Percentiles rank a stretch among this genome's conserved stretches.
Evolutionary conservation across 768 basidiomycete genomes (phyloP).

Genomic region (Trametes coccinea): DNA sequence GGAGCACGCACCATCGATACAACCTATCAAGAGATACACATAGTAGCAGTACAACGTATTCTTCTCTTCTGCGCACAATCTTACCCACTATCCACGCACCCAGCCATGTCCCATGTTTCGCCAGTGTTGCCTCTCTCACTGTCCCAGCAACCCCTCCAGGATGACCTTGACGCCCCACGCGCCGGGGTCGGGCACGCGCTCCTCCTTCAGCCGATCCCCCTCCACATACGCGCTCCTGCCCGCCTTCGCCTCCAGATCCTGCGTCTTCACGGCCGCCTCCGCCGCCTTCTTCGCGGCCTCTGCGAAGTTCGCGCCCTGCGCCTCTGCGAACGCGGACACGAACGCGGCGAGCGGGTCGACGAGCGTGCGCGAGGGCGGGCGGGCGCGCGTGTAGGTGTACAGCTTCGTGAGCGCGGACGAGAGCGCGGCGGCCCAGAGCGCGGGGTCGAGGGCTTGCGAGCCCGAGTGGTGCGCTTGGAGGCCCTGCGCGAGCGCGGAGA

Average conservation of each 20-base stretch:
- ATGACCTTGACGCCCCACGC: slow-evolving; percentile 88
- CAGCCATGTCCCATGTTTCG: background rate
- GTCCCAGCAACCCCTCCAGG: slow-evolving; percentile 50
- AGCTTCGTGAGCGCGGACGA: slow-evolving; percentile 57
- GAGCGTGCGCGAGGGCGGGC: slow-evolving; percentile 87
- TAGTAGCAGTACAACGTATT: too few species aligned
- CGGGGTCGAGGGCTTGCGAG: slow-evolving; percentile 42
- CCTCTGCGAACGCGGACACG: slow-evolving; percentile 45
- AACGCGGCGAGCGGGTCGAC: slow-evolving; percentile 91
- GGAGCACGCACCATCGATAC: too few species aligned
- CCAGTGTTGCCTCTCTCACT: background rate
- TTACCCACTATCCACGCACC: too few species aligned
- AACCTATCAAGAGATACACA: too few species aligned
- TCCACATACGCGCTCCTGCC: slow-evolving; percentile 90
- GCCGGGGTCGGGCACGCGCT: slow-evolving; percentile 80
- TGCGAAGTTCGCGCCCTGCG: slow-evolving; percentile 39
- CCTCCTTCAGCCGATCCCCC: slow-evolving; percentile 57
- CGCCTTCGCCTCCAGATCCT: slow-evolving; percentile 76
- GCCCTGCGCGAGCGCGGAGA: slow-evolving; percentile 81
- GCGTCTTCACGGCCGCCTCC: slow-evolving; percentile 73
- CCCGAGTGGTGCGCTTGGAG: slow-evolving; percentile 45
- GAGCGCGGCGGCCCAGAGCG: slow-evolving; percentile 64
- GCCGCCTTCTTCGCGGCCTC: slow-evolving; percentile 60
- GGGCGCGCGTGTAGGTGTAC: slow-evolving; percentile 84
- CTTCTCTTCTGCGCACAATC: background rate